Evolutionary conservation across 768 basidiomycete species (phyloP).

Genomic region (Holtermannia corniformis): DNA sequence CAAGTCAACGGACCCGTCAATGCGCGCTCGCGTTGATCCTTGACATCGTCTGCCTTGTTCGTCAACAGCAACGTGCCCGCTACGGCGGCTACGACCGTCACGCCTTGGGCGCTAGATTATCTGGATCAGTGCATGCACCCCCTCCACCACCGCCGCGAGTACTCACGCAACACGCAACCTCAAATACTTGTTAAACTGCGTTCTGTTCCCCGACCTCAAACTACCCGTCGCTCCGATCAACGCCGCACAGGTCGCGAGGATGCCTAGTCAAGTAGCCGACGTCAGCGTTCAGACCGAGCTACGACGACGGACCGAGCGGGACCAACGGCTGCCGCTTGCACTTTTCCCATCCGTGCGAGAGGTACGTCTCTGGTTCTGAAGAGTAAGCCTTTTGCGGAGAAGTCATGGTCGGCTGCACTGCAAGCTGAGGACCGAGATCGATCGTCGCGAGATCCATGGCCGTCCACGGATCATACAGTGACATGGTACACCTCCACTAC

Average conservation of each 20-base stretch:
- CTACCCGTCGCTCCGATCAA: conserved; percentile 29
- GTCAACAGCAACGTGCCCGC: conserved; percentile 16
- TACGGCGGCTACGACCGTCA: conserved; percentile 38
- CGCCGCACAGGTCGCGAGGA: conserved; percentile 31
- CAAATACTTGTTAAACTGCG: conserved; percentile 33
- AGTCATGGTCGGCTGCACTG: neutral
- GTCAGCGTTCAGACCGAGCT: neutral
- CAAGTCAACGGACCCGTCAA: conserved; percentile 5
- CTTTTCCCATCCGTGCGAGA: conserved; percentile 24
- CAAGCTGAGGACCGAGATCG: too few relatives aligned
- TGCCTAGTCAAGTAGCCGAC: too few relatives aligned
- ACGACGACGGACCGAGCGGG: conserved; percentile 25
- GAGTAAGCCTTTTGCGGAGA: neutral
- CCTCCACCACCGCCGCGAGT: neutral
- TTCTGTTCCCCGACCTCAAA: conserved; percentile 33
- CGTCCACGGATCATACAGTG: too few relatives aligned
- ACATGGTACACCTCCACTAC: neutral
- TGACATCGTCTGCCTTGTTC: conserved; percentile 10
- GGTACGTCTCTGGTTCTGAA: neutral
- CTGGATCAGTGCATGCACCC: neutral
- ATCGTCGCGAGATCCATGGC: neutral
- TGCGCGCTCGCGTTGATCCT: conserved; percentile 4
- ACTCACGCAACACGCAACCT: conserved; percentile 36
- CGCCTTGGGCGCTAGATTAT: conserved; percentile 30
- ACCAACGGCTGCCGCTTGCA: conserved; percentile 37